These are phyloP conservation scores for Tremella mesenterica DNA, from an alignment of 768 basidiomycete genomes.

Conservation along the genomic window DNA sequence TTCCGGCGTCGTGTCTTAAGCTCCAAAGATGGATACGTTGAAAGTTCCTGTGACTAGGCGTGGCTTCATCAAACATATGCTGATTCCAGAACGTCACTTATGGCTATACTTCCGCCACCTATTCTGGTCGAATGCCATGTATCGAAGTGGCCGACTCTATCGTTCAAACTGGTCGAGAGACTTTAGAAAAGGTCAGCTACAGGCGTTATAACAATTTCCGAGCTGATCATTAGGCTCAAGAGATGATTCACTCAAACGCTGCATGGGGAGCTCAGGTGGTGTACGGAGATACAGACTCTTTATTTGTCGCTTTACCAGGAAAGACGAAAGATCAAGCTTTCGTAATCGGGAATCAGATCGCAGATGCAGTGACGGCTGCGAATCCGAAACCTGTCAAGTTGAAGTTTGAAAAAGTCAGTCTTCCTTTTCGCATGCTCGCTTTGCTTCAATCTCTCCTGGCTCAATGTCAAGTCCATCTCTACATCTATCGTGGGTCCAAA, in stretches of 20 bases:
- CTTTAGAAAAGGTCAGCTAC: slow-evolving; percentile 88
- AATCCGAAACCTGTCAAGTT: slow-evolving; percentile 90
- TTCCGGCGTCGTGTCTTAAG: too few species aligned
- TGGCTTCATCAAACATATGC: too few species aligned
- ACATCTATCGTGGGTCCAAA: background rate
- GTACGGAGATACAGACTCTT: slow-evolving; percentile 95
- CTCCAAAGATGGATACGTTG: too few species aligned
- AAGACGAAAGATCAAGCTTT: slow-evolving; percentile 91
- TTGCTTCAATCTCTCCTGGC: background rate
- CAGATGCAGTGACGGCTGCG: slow-evolving; percentile 69
- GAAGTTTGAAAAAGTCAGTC: slow-evolving; percentile 97
- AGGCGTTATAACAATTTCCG: slow-evolving; percentile 53
- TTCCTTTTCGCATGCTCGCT: too few species aligned
- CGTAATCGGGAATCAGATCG: slow-evolving; percentile 82
- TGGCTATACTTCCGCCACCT: slow-evolving; percentile 89
- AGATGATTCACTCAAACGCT: slow-evolving; percentile 60
- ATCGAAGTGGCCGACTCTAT: slow-evolving; percentile 98
- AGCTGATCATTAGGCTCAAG: too few species aligned
- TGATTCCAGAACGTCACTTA: slow-evolving; percentile 55
- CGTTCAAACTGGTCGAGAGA: slow-evolving; percentile 91
- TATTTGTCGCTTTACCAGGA: slow-evolving; percentile 85
- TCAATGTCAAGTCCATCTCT: background rate
- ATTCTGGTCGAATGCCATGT: slow-evolving; percentile 94
- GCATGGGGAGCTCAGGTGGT: slow-evolving; percentile 91
- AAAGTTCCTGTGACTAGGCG: too few species aligned